Conservation (phyloP, 345 rosid genomes). For the Melaleuca quinquenervia region DNA sequence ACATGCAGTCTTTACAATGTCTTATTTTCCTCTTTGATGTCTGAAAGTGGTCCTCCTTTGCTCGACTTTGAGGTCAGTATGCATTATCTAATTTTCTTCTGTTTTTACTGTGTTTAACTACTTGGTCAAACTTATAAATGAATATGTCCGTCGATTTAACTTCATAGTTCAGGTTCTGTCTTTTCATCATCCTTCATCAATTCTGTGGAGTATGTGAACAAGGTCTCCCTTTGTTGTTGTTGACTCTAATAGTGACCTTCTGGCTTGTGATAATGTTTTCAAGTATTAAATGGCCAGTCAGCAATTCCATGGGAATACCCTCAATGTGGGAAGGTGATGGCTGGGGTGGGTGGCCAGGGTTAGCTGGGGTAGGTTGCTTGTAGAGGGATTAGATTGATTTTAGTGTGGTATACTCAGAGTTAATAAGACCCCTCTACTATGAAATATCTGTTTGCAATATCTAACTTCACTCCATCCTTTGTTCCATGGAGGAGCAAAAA, state of each 20-base stretch:
- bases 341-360: neutral
- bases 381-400: neutral
- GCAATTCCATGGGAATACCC: neutral
- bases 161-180: neutral
- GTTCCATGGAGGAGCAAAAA: neutral
- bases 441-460: neutral
- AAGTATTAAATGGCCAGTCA: neutral
- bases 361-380: neutral
- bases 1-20: constrained; percentile 78
- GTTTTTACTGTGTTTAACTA: neutral
- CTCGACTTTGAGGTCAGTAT: constrained; percentile 90
- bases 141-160: neutral
- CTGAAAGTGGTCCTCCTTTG: constrained; percentile 94
- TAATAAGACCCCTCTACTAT: neutral
- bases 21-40: constrained; percentile 60
- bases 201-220: neutral
- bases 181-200: neutral
- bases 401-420: neutral
- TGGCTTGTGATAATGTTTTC: neutral
- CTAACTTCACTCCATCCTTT: neutral
- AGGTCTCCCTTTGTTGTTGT: neutral
- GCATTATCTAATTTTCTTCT: neutral
- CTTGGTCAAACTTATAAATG: neutral
- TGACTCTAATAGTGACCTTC: neutral
- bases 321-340: neutral